These are phyloP conservation scores for Brettanomyces sp. DNA, from an alignment of 805 yeast genomes.

Conservation along the genomic window DNA sequence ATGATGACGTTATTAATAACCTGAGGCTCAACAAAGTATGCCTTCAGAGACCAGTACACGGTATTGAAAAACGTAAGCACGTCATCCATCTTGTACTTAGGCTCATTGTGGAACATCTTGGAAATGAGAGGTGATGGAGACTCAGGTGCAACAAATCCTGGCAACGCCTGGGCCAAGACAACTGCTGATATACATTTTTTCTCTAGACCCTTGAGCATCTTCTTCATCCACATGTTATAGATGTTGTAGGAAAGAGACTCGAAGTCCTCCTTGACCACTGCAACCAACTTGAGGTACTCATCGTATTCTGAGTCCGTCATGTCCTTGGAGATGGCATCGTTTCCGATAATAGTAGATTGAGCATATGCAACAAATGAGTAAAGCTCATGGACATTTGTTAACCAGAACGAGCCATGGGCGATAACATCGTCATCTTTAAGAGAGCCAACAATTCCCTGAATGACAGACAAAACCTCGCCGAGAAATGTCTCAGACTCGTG, in stretches of 20 bases:
- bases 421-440: conserved; percentile 80
- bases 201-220: conserved; percentile 81
- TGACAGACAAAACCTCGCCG: conserved; percentile 79
- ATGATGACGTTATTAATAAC: conserved; percentile 77
- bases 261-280: conserved; percentile 87
- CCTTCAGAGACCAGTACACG: conserved; percentile 88
- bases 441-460: conserved; percentile 74
- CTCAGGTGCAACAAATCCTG: conserved; percentile 90
- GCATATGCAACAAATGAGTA: conserved; percentile 93
- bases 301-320: conserved; percentile 86
- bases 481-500: conserved; percentile 84
- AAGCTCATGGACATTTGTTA: conserved; percentile 90
- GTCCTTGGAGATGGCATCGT: conserved; percentile 68
- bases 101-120: conserved; percentile 66
- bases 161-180: conserved; percentile 86
- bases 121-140: conserved; percentile 62
- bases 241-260: conserved; percentile 89
- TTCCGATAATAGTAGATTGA: conserved; percentile 80
- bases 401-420: conserved; percentile 94
- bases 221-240: conserved; percentile 95
- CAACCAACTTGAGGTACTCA: conserved; percentile 80
- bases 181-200: conserved; percentile 93
- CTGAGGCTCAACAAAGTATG: conserved; percentile 76
- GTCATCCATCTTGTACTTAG: conserved; percentile 88
- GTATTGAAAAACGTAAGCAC: conserved; percentile 80